A percentile compares a stretch with the other conserved stretches of the same genome.
These are phyloP conservation scores for Didymella segeticola DNA, from an alignment of 2,329 filamentous ascomycete genomes.

Conservation along the genomic window DNA sequence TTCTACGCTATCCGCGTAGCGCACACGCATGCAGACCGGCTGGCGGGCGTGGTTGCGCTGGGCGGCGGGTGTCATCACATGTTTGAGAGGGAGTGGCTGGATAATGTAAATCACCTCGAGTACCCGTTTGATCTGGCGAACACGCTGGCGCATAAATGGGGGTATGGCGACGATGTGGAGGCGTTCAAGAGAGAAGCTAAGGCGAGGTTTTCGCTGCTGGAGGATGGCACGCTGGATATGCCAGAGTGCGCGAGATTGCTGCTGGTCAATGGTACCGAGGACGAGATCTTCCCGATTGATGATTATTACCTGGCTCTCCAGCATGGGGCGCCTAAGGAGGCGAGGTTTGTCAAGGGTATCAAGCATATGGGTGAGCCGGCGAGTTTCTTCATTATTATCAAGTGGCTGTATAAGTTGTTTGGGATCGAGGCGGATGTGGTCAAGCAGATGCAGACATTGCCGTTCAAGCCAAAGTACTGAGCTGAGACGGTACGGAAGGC, in stretches of 20 bases:
- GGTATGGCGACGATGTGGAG: slow-evolving; percentile 47
- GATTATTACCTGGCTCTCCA: slow-evolving; percentile 63
- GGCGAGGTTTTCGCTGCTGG: slow-evolving; percentile 61
- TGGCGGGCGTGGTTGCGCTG: slow-evolving; percentile 60
- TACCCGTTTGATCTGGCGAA: slow-evolving; percentile 65
- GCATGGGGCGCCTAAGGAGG: slow-evolving; percentile 62
- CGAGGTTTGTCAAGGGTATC: slow-evolving; percentile 51
- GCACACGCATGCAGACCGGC: slow-evolving; percentile 61
- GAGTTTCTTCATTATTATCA: slow-evolving; percentile 56
- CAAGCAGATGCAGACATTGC: slow-evolving; percentile 56
- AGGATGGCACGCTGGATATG: slow-evolving; percentile 62
- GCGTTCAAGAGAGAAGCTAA: slow-evolving; percentile 57
- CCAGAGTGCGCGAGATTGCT: slow-evolving; percentile 58
- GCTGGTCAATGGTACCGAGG: slow-evolving; percentile 64
- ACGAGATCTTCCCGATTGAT: slow-evolving; percentile 69
- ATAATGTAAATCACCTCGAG: slow-evolving; percentile 62
- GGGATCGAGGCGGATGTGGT: slow-evolving; percentile 52
- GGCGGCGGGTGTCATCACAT: slow-evolving; percentile 64
- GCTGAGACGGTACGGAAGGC: neutral
- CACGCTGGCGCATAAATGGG: slow-evolving; percentile 59
- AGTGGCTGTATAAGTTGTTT: slow-evolving; percentile 59
- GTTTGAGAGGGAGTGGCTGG: slow-evolving; percentile 63
- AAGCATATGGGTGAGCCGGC: slow-evolving; percentile 62
- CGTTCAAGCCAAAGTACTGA: slow-evolving; percentile 55
- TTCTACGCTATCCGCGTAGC: slow-evolving; percentile 65